These are phyloP conservation scores for Pseudocercospora fuligena DNA, from an alignment of 2,329 filamentous ascomycete genomes.

Conservation along the genomic window DNA sequence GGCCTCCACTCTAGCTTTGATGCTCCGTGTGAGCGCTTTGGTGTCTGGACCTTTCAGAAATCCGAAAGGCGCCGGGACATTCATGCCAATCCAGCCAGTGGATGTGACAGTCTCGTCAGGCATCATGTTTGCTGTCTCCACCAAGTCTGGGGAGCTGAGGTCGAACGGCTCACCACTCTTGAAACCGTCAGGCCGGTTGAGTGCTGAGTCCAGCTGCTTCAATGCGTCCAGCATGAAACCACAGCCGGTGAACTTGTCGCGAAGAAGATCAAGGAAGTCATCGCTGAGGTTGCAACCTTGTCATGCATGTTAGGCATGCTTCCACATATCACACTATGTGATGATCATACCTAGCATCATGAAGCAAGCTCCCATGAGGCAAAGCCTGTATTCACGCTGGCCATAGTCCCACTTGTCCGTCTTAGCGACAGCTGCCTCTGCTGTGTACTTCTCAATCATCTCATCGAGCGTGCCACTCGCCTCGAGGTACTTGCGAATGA, in stretches of 20 bases:
- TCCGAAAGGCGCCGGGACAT: background rate
- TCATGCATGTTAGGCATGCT: background rate
- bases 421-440: background rate
- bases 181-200: constrained; percentile 11
- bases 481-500: constrained; percentile 10
- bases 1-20: background rate
- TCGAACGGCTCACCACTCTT: constrained; percentile 13
- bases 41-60: background rate
- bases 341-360: background rate
- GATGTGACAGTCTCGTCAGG: background rate
- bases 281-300: constrained; percentile 14
- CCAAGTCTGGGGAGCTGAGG: background rate
- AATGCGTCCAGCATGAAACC: constrained; percentile 14
- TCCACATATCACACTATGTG: background rate
- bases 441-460: background rate
- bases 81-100: background rate
- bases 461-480: constrained; percentile 7
- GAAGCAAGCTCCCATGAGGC: constrained; percentile 10
- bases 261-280: background rate
- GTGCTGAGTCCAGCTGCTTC: constrained; percentile 4
- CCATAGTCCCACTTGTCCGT: background rate
- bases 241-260: constrained; percentile 2
- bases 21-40: background rate
- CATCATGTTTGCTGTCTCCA: background rate
- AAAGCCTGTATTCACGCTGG: background rate